Evolutionary conservation across 2,329 filamentous ascomycete genomes (phyloP), one percentile per base, ranked within the genome.

Genomic region (Albophoma yamanashiensis): DNA sequence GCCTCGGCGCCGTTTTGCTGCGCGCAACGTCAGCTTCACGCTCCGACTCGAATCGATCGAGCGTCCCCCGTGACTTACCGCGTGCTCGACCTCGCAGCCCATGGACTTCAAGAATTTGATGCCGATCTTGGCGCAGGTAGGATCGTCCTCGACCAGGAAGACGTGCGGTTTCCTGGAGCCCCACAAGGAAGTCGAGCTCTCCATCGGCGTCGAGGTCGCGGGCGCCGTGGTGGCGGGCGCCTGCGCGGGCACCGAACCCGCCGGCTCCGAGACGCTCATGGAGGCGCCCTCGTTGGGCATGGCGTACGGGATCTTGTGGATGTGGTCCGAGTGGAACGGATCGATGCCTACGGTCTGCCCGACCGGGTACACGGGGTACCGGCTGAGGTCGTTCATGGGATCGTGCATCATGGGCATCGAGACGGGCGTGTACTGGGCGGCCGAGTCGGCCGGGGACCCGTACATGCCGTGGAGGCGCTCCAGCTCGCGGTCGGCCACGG

Each of bases 341-440:
- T 97, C 92, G 65, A 97, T 97, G 58, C 92, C 92, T 65, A 95
- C 90, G 0, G 88, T 94, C 64, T 92, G 86, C 22, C 92, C 92
- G 20, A 96, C 91, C 0, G 93, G 92, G 70, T 97, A 97, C 12
- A 97, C 92, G 59, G 95, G 83, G 64, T 84, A 82, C 53, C 82
- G 76, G 61, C 68, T 73, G 55, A 83, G 78, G 62, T 85, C 82
- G 65, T 75, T 81, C 65, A 85, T 76, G 45, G 80, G 77, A 62
- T 85, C 82, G 62, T 81, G 75, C 65, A 83, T 69, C 69, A 81
- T 73, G 31, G 76, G 74, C 68, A 82, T 76, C 34, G 73, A 71
- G 34, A 73, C 70, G 34, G 73, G 74, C n/a, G 73, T 73, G 27
- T 75, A 69, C 58, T 75, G 72, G 40, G 74, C 67, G 22, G 79